These are phyloP conservation scores for Porphyra umbilicalis DNA, from an alignment of 31 red algal species.

Conservation along the genomic window DNA sequence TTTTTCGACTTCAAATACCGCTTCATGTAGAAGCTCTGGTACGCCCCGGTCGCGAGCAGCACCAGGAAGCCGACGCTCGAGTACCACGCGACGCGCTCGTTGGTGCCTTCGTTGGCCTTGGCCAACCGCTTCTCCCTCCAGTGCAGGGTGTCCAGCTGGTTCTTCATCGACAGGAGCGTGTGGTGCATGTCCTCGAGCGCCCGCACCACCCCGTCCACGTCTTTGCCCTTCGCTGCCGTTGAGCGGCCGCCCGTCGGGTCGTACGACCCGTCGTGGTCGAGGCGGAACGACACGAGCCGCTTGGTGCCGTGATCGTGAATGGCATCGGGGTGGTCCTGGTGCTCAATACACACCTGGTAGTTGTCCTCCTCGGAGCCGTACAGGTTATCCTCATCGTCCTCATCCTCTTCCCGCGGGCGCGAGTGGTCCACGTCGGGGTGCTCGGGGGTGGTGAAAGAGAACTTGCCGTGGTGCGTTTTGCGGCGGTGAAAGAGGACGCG, in stretches of 20 bases:
- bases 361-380: background rate
- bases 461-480: background rate
- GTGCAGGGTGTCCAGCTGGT: background rate
- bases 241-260: background rate
- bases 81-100: background rate
- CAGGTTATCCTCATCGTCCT: background rate
- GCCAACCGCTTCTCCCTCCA: background rate
- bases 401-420: background rate
- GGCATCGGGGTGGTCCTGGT: background rate
- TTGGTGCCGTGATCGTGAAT: background rate
- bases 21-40: constrained; percentile 1
- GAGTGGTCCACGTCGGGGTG: background rate
- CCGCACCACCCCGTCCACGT: background rate
- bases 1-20: background rate
- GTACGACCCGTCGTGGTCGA: background rate
- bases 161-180: background rate
- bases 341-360: background rate
- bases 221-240: background rate
- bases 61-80: background rate
- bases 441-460: background rate
- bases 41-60: background rate
- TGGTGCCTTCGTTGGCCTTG: background rate
- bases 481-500: background rate
- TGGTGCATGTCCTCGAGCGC: background rate
- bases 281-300: background rate